Evolutionary conservation across 1,139 yeast species (phyloP), one percentile per base, ranked within the genome.

Genomic region (Yamadazyma sp.): DNA sequence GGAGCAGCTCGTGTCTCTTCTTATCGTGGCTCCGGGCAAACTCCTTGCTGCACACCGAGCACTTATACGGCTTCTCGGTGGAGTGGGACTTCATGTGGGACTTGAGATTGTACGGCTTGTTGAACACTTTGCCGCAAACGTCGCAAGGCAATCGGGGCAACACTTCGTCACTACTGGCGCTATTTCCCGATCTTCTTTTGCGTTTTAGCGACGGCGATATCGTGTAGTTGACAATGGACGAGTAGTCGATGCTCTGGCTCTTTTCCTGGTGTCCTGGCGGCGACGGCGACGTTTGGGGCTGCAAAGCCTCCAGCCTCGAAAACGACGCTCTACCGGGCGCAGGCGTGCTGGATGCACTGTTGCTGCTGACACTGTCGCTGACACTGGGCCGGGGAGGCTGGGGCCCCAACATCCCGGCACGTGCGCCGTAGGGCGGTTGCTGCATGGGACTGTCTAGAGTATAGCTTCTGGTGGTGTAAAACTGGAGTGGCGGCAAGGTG

Each of bases 21-120:
- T 73, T 65, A 52, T 78, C 83, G 50, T 78, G 83, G 29, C 74
- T 67, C 29, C 83, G 59, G 12, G 82, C 82, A 61, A 78, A 78
- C 12, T 70, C 60, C 50, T 76, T 73, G 11, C 64, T 56, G 50
- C 83, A 78, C 40, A 60, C 57, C 18, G 65, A 54, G 49, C 83
- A 78, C 38, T 67, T 62, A 54, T 57, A 77, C 1, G 83, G 83
- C 43, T 73, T 73, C 22, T 74, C 82, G n/a, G 64, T 59, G 5
- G 79, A 73, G 53, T 78, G 83, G 1, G 81, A 72, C 46, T 70
- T 74, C 70, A 72, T 67, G 52, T 78, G 83, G 14, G 76, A 70
- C 49, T 75, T 75, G 39, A 78, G 59, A 51, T 78, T 78, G 57
- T 78, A 78, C 8, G 78, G 78, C 47, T 76, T 74, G 43, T 66